Percentiles rank a stretch among this genome's conserved stretches.
Evolutionary conservation across 805 yeast species (phyloP).

Genomic region (Starmerella asiatica): DNA sequence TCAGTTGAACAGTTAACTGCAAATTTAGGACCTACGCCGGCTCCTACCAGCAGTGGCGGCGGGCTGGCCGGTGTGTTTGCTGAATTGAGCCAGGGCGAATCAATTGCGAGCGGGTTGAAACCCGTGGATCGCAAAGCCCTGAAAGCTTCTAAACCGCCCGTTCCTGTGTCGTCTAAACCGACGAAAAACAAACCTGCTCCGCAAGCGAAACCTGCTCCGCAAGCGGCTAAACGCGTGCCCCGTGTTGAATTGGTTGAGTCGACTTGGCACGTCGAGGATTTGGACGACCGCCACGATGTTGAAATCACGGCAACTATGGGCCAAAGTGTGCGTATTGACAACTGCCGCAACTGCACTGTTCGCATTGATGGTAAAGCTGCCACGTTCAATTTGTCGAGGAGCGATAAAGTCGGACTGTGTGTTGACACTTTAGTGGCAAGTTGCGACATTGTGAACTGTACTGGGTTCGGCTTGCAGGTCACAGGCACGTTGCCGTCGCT

Average conservation of each 20-base stretch:
- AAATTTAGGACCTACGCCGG: constrained; percentile 19
- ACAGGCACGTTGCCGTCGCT: constrained; percentile 71
- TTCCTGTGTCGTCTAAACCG: constrained; percentile 37
- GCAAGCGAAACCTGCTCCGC: constrained; percentile 24
- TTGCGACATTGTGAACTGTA: constrained; percentile 71
- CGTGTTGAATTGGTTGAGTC: constrained; percentile 66
- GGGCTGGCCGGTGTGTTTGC: constrained; percentile 85
- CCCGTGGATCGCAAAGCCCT: constrained; percentile 94
- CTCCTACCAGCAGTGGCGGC: constrained; percentile 21
- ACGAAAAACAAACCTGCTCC: constrained; percentile 29
- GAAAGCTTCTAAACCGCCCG: constrained; percentile 60
- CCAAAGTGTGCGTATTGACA: constrained; percentile 81
- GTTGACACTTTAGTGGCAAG: constrained; percentile 79
- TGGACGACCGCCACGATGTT: constrained; percentile 46
- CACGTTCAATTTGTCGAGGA: constrained; percentile 66
- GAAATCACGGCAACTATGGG: constrained; percentile 70
- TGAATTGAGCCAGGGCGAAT: constrained; percentile 76
- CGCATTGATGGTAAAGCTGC: constrained; percentile 85
- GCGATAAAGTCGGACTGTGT: constrained; percentile 60
- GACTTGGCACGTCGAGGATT: constrained; percentile 81
- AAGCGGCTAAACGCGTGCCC: constrained; percentile 32
- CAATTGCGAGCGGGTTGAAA: constrained; percentile 69
- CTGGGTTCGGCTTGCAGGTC: constrained; percentile 72
- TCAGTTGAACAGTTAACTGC: constrained; percentile 51
- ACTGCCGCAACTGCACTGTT: constrained; percentile 57